Percentiles rank a stretch among this genome's conserved stretches.
Evolutionary conservation across 306 rosid genomes (phyloP).

Genomic region (Vicia faba): DNA sequence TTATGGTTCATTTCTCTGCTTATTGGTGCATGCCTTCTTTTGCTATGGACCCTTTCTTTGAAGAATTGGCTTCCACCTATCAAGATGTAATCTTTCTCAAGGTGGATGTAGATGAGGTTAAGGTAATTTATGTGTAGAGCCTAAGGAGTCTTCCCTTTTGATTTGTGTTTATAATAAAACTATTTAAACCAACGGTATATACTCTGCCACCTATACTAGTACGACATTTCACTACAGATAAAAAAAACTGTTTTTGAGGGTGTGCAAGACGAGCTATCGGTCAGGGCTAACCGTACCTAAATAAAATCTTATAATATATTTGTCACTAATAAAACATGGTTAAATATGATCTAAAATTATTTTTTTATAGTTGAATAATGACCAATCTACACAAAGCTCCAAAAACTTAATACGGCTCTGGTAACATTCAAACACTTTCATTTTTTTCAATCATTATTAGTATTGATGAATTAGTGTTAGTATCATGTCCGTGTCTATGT

Average conservation of each 20-base stretch:
- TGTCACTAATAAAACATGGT: too few species aligned
- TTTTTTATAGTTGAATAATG: too few species aligned
- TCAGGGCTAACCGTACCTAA: too few species aligned
- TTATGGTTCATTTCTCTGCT: constrained; percentile 55
- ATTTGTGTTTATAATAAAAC: constrained; percentile 7
- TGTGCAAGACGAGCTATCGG: too few species aligned
- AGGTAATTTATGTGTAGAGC: constrained; percentile 40
- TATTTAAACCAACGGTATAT: not conserved
- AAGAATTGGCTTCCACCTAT: constrained; percentile 46
- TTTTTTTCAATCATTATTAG: not conserved
- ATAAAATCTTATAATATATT: too few species aligned
- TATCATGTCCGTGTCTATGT: not conserved
- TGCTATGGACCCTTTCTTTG: constrained; percentile 47
- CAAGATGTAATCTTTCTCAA: constrained; percentile 38
- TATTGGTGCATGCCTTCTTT: constrained; percentile 56
- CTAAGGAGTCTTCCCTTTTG: not conserved
- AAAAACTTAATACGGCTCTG: too few species aligned
- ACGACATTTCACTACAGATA: not conserved
- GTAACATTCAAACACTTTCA: not conserved
- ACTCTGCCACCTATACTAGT: not conserved
- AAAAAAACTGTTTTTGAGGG: too few species aligned
- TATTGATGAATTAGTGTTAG: not conserved
- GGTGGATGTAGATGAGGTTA: constrained; percentile 56
- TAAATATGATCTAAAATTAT: too few species aligned
- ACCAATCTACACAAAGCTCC: too few species aligned